Base-by-base conservation (phyloP, 768 basidiomycete species). In the Xanthoconium purpureum region DNA sequence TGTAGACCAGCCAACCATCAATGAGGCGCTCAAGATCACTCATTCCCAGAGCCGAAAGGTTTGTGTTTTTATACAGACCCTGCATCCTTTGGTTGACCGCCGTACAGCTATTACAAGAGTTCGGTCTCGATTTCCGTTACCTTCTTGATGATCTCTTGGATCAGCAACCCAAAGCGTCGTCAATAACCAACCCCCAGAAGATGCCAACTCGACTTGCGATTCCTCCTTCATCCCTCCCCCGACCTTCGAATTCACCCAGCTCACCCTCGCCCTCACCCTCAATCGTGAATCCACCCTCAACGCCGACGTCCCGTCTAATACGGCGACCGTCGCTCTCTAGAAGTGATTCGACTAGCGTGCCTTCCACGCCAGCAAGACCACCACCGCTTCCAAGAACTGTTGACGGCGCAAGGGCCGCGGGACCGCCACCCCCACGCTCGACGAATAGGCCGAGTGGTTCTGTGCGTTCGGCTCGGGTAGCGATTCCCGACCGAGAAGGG, bases 111-210 rank as follows among this genome's bases (percentile, higher is more conserved):
- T 78, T 98, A 7, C 87, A 93, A 75, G 95, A 98, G 64, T 93
- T 87, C 66, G 95, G 95, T 3, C 84, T 98, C 36, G 95, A 97
- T 74, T 97, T 98, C 70, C 88, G 89, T 24, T 94, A 88, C 75
- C 77, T 96, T n/a, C 77, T 98, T n/a, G 85, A 91, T 35, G 78
- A 80, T n/a, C 75, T 89, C 5, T 77, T 91, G 2, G 72, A 78
- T 13, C 79, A 80, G 52, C 71, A 77, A 20, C 80, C 83, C 2
- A 80, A 80, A 63, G 66, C 75, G 13, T 49, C 53, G 18, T 53
- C 67, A 47, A 54, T 24, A 45, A 15, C 70, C 58, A 52, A 37
- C 18, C 15, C 54, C 5, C 57, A 56, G 51, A 65, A 68, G 18
- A 72, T 71, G 61, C 64, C 65, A 18, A 64, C 66, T 54, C 73